These are phyloP conservation scores for Bjerkandera adusta DNA, from an alignment of 1,284 basidiomycete species.

Conservation along the genomic window DNA sequence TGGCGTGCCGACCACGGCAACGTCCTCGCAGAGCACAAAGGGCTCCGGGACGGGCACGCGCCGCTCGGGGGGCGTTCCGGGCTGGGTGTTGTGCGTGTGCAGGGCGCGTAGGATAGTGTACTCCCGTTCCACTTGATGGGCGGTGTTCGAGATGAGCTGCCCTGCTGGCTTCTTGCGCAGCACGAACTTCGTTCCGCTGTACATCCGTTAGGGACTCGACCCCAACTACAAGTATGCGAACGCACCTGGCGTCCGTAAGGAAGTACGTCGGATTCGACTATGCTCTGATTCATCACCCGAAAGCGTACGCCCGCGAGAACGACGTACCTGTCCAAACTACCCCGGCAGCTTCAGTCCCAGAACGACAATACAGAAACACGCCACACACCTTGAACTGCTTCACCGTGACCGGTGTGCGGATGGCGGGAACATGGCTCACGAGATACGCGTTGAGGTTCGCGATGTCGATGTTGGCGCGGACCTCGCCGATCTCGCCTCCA, in stretches of 20 bases:
- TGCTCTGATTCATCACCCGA: conserved; percentile 2
- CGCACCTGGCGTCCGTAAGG: conserved; percentile 71
- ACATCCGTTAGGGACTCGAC: conserved; percentile 6
- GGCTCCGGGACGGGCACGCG: conserved; percentile 87
- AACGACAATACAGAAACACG: neutral
- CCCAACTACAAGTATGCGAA: conserved; percentile 9
- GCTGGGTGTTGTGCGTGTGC: conserved; percentile 65
- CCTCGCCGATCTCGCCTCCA: conserved; percentile 70
- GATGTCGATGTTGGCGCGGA: conserved; percentile 73
- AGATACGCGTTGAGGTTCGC: conserved; percentile 72
- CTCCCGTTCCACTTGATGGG: conserved; percentile 94
- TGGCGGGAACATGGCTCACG: conserved; percentile 47
- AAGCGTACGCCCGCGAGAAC: neutral
- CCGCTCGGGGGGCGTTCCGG: conserved; percentile 45
- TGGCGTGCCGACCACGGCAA: conserved; percentile 76
- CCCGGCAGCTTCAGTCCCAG: neutral
- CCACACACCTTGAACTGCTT: conserved; percentile 88
- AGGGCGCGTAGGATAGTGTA: conserved; percentile 79
- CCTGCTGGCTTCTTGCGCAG: conserved; percentile 95
- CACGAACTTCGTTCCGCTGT: conserved; percentile 70
- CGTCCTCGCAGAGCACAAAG: conserved; percentile 81
- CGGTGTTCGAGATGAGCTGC: conserved; percentile 80
- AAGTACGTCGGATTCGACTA: conserved; percentile 97
- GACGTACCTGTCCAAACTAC: conserved; percentile 76
- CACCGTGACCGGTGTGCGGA: conserved; percentile 70